Base-by-base conservation (phyloP, 2,329 filamentous ascomycete species). In the Exserohilum rostratum region DNA sequence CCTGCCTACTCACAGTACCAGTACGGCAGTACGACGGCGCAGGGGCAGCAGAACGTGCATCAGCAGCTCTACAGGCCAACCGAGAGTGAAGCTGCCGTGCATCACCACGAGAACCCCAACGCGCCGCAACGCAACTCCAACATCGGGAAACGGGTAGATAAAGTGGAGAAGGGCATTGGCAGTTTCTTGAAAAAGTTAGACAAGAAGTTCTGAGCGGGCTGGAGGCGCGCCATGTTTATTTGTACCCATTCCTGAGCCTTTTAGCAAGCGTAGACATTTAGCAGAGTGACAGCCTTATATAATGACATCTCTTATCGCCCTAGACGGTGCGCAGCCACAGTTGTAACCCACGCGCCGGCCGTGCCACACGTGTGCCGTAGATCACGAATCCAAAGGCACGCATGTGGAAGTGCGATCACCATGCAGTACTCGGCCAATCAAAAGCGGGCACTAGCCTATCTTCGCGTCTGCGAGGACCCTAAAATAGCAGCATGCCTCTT, bases 121-220 rank as follows among this genome's bases (percentile, higher is more conserved):
- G 40, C 44, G 25, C 40, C 40, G n/a, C 60, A 55, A 56, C 65
- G 63, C 39, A 71, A 76, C 57, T 83, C 80, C 76, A 84, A 82
- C 69, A 73, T 91, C 27, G 88, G 90, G 65, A 84, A 87, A 70
- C 83, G 85, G 56, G 85, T 88, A 0, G 86, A 85, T 25, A 82
- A 84, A 64, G 65, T 91, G 30, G 89, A 92, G 77, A 86, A 86
- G 72, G 87, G 88, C 1, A 83, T 91, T 4, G 83, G 85, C 25
- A 85, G 87, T 6, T 87, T 91, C 79, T 74, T 92, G 61, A 91
- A 88, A 82, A 90, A 87, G 77, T 82, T 92, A 74, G 89, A 92
- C 78, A 91, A 90, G 85, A 89, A 86, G 70, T 87, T 88, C 43
- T 68, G 48, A 60, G 46, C 13, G 22, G 17, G 22, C n/a, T 30